A percentile compares a stretch with the other conserved stretches of the same genome.
phyloP scores from a whole-genome alignment of 306 rosid genomes.

The Malus asiatica region DNA sequence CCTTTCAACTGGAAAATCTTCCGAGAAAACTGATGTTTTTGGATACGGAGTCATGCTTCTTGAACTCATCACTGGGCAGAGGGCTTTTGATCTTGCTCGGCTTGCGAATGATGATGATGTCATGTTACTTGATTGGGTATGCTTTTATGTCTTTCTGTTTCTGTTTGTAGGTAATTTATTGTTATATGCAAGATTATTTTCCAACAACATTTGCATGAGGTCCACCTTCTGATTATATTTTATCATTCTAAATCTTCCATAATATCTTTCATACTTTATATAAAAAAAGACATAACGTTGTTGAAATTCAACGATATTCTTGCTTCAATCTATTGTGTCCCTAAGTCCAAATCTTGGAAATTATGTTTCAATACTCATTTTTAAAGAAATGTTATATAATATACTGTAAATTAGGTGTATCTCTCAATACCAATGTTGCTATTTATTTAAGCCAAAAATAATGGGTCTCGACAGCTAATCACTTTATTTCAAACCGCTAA shows the following conservation, averaged over 20 bases:
- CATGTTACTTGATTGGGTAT: slow-evolving; percentile 93
- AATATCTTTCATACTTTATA: not conserved
- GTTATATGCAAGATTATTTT: not conserved
- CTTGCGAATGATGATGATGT: slow-evolving; percentile 85
- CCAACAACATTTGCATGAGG: not conserved
- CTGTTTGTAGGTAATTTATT: not conserved
- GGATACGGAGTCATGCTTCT: slow-evolving; percentile 99
- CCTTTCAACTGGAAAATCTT: slow-evolving; percentile 86
- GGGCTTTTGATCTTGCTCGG: slow-evolving; percentile 94
- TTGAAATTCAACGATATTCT: too few relatives aligned
- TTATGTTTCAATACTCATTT: too few relatives aligned
- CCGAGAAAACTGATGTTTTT: slow-evolving; percentile 92
- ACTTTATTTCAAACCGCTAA: not conserved
- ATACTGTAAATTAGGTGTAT: too few relatives aligned
- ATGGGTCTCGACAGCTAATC: too few relatives aligned
- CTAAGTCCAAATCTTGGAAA: too few relatives aligned
- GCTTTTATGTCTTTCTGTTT: slow-evolving; percentile 10
- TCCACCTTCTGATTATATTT: not conserved
- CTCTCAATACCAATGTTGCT: too few relatives aligned
- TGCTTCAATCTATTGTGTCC: too few relatives aligned
- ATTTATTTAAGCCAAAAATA: too few relatives aligned
- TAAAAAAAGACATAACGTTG: not conserved
- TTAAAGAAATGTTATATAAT: too few relatives aligned
- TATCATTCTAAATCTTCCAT: not conserved
- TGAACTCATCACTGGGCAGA: slow-evolving; percentile 89